Conservation (phyloP, 352 stramenopile genomes). For the Globisporangium barbulae region DNA sequence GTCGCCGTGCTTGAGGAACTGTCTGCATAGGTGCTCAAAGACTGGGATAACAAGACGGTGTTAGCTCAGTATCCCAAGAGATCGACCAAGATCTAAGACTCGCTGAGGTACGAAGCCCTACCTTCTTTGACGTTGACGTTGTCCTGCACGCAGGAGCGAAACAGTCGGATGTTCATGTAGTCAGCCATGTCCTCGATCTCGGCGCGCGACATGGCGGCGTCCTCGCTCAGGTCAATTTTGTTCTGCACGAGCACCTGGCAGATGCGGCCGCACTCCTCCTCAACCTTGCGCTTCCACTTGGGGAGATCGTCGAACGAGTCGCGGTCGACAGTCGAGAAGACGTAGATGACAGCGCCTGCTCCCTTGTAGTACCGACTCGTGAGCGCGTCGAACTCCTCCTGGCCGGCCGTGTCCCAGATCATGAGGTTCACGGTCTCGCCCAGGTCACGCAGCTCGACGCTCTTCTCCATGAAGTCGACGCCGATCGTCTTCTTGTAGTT, state of each 20-base stretch:
- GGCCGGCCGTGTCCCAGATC: conserved; percentile 82
- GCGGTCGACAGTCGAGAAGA: conserved; percentile 73
- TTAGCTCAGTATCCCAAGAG: neutral
- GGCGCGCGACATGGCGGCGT: conserved; percentile 50
- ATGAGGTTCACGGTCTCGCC: conserved; percentile 67
- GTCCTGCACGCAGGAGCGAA: conserved; percentile 64
- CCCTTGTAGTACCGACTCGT: conserved; percentile 79
- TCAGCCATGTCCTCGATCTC: conserved; percentile 69
- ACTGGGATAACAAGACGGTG: conserved; percentile 22
- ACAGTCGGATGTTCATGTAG: conserved; percentile 50
- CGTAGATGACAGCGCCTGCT: conserved; percentile 65
- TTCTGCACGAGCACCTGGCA: conserved; percentile 72
- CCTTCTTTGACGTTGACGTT: conserved; percentile 73
- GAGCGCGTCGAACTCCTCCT: conserved; percentile 80
- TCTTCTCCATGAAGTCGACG: conserved; percentile 84
- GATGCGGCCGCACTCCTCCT: conserved; percentile 63
- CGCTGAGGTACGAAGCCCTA: neutral
- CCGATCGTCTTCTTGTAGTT: conserved; percentile 87
- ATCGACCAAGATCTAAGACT: neutral
- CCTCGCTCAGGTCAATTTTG: conserved; percentile 69
- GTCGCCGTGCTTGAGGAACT: conserved; percentile 40
- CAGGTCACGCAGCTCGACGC: conserved; percentile 56
- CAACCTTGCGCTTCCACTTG: conserved; percentile 70
- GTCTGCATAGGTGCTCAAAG: conserved; percentile 54
- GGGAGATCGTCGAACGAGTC: conserved; percentile 67